A percentile compares a stretch with the other conserved stretches of the same genome.
Conservation (phyloP, 2,329 filamentous ascomycete genomes). For the Talaromyces islandicus region DNA sequence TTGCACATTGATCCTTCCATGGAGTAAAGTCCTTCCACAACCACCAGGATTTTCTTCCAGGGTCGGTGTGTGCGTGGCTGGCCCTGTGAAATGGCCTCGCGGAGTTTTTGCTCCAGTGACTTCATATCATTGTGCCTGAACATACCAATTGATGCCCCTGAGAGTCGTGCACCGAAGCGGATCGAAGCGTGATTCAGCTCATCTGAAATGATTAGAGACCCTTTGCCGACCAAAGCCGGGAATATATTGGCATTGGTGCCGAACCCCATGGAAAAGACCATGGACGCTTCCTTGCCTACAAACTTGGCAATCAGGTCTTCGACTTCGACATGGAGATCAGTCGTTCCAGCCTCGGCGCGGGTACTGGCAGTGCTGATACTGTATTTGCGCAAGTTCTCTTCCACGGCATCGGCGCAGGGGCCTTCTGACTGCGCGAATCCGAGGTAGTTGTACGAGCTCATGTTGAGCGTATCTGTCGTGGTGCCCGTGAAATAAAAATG, state of each 20-base stretch:
- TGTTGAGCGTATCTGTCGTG: slow-evolving; percentile 88
- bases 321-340: slow-evolving; percentile 81
- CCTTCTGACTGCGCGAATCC: slow-evolving; percentile 97
- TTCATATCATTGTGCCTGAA: slow-evolving; percentile 98
- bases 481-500: slow-evolving; percentile 86
- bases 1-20: slow-evolving; percentile 99
- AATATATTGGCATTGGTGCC: slow-evolving; percentile 92
- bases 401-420: slow-evolving; percentile 87
- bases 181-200: slow-evolving; percentile 98
- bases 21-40: slow-evolving; percentile 94
- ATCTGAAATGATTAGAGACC: slow-evolving; percentile 90
- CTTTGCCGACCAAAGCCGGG: slow-evolving; percentile 85
- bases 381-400: slow-evolving; percentile 77
- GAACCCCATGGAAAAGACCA: slow-evolving; percentile 99
- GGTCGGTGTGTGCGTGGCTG: slow-evolving; percentile 97
- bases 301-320: slow-evolving; percentile 86
- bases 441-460: slow-evolving; percentile 99
- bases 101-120: slow-evolving; percentile 76
- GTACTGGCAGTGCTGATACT: slow-evolving; percentile 78
- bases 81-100: slow-evolving; percentile 90
- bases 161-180: slow-evolving; percentile 87
- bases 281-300: slow-evolving; percentile 87
- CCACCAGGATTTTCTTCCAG: slow-evolving; percentile 98
- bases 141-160: slow-evolving; percentile 87
- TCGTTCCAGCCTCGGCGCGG: slow-evolving; percentile 76